Evolutionary conservation across 164 flowering plant genomes (phyloP).

Genomic region (Chimonanthus praecox): DNA sequence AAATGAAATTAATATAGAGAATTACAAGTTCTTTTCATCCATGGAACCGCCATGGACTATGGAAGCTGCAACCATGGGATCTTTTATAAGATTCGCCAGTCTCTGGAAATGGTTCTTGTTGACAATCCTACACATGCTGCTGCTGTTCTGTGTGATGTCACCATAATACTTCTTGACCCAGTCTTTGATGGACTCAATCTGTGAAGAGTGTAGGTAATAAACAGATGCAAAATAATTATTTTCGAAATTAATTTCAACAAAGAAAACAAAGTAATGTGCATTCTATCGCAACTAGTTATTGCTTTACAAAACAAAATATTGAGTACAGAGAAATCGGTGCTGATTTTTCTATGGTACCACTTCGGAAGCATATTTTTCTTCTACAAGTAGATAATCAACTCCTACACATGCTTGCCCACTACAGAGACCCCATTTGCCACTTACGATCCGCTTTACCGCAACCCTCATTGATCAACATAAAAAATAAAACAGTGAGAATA

Average conservation of each 20-base stretch:
- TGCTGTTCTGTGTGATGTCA: slow-evolving; percentile 34
- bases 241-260: background rate
- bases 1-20: background rate
- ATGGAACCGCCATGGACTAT: slow-evolving; percentile 74
- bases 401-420: slow-evolving; percentile 79
- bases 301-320: background rate
- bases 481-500: background rate
- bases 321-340: background rate
- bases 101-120: slow-evolving; percentile 53
- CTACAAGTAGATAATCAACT: slow-evolving; percentile 68
- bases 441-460: slow-evolving; percentile 49
- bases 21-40: slow-evolving; percentile 62
- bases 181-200: slow-evolving; percentile 56
- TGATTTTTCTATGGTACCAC: slow-evolving; percentile 36
- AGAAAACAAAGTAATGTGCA: background rate
- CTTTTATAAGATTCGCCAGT: slow-evolving; percentile 43
- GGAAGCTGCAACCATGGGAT: slow-evolving; percentile 55
- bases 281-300: background rate
- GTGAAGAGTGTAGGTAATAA: background rate
- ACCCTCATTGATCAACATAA: slow-evolving; percentile 26
- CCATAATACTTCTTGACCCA: slow-evolving; percentile 48
- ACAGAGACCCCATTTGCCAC: slow-evolving; percentile 68
- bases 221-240: too few relatives aligned
- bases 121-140: slow-evolving; percentile 44
- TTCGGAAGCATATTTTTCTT: slow-evolving; percentile 42